Base-by-base conservation (phyloP, 2,329 filamentous ascomycete genomes). In the Aspergillus melleus region DNA sequence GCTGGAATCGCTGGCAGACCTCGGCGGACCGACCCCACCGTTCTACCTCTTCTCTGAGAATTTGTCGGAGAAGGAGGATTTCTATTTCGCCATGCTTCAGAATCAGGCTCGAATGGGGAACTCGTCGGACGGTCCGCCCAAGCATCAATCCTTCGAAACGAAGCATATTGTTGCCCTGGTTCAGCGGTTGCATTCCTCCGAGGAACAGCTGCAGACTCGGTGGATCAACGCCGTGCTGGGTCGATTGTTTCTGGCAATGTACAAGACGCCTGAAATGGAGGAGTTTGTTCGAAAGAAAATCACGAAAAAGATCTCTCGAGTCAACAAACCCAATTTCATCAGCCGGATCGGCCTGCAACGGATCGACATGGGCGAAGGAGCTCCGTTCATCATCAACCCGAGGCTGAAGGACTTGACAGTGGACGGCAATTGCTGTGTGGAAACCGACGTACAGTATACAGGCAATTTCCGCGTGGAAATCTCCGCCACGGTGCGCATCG, bases 21-120 rank as follows among this genome's bases (percentile, higher is more conserved):
- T 82, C 29, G 78, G 82, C 2, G 83, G 85, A 36, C 71, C 84
- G 2, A 88, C 91, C 6, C 93, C 91, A 66, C 92, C 95, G 0
- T 98, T 97, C 77, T 98, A 88, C 71, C 81, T 99, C 4, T 99
- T 98, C 76, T 96, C 91, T 0, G 92, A 98, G 66, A 96, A 96
- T 70, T 91, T 91, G 73, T 96, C 93, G 0, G 92, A 95, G 51
- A 99, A 99, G 75, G 95, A 99, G 76, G 95, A 99, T 73, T 98
- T 99, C 77, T 99, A 99, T 75, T 94, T 96, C 76, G 90, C 94
- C 12, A 81, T 99, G 67, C 81, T 99, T 44, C 88, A 88, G 68
- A 96, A 93, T 64, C 90, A 96, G 72, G 88, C 92, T 66, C 87
- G 89, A 68, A 84, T 85, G 16, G 82, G 86, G 59, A 82, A 83